Base-by-base conservation (phyloP, 176 grass and related monocot species). In the Coix lacrymajobi region DNA sequence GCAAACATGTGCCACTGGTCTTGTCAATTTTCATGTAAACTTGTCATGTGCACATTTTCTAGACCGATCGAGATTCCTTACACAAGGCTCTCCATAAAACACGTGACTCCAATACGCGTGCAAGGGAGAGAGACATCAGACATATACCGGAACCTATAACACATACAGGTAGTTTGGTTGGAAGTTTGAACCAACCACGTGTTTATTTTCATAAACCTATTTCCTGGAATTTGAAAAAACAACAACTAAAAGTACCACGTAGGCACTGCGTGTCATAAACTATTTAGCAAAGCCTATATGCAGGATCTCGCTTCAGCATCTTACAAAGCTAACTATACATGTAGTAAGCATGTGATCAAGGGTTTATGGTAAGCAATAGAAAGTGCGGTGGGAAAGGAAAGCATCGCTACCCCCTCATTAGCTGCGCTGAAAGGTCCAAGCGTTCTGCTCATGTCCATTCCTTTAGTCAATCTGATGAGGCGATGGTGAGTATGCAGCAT, bases 381-480 rank as follows among this genome's bases (percentile, higher is more conserved):
- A 78, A 88, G 73, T 83, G 74, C 63, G 70, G 10, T 34, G 41
- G 22, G 45, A 91, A 84, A 64, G 79, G 37, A 85, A 63, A 70
- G 62, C 76, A 82, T 73, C 10, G 41, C 0, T 69, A 39, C 72
- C 75, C 81, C 48, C 51, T 85, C 32, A 40, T 77, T 77, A 70
- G 45, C 78, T 62, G 22, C 65, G 66, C 52, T 72, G 66, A 72
- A 86, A 72, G 83, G 78, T 74, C 69, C 54, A 74, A 66, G 81
- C 51, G 49, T 89, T 84, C 15, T 76, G 66, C 84, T 78, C 66
- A 63, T 1, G 60, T 69, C 52, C 83, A 30, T 71, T 81, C 70
- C 49, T 81, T 81, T 73, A 30, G 74, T 85, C 62, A 75, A 86
- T 64, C 76, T 86, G 83, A 80, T 88, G 92, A 91, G 87, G 70